Evolutionary conservation across 768 basidiomycete genomes (phyloP).

Genomic region (Cystobasidium ongulense): DNA sequence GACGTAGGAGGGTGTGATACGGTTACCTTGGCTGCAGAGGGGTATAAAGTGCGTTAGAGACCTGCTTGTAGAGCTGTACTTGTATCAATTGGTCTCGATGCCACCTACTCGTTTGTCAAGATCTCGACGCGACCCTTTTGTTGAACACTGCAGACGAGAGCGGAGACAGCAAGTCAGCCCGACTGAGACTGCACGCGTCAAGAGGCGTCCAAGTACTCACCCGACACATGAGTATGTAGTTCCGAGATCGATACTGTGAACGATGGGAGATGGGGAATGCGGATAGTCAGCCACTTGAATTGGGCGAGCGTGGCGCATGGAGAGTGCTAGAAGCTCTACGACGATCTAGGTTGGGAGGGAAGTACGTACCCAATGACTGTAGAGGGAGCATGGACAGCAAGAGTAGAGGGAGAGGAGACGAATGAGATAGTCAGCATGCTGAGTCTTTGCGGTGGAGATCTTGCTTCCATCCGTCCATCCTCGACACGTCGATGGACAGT

Average conservation of each 20-base stretch:
- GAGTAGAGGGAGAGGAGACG: background rate
- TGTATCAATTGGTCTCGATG: too few relatives aligned
- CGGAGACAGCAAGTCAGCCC: background rate
- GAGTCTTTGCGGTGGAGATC: too few relatives aligned
- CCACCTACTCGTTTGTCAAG: slow-evolving; percentile 24
- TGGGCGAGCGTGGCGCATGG: background rate
- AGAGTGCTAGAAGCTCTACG: background rate
- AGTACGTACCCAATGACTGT: slow-evolving; percentile 24
- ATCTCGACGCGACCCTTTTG: slow-evolving; percentile 71
- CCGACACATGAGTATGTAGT: slow-evolving; percentile 89
- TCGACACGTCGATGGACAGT: background rate
- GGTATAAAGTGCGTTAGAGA: background rate
- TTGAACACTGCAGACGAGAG: slow-evolving; percentile 55
- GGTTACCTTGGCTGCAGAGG: slow-evolving; percentile 29
- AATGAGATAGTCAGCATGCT: too few relatives aligned
- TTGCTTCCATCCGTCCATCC: too few relatives aligned
- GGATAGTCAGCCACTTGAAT: background rate
- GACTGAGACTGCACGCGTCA: background rate
- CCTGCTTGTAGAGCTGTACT: too few relatives aligned
- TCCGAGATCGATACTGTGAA: slow-evolving; percentile 40
- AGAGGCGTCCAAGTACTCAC: slow-evolving; percentile 51
- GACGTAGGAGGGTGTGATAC: slow-evolving; percentile 43
- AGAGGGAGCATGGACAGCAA: too few relatives aligned
- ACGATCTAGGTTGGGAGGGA: background rate
- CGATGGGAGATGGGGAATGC: background rate